Base-by-base conservation (phyloP, 345 rosid species). In the Heritiera littoralis region DNA sequence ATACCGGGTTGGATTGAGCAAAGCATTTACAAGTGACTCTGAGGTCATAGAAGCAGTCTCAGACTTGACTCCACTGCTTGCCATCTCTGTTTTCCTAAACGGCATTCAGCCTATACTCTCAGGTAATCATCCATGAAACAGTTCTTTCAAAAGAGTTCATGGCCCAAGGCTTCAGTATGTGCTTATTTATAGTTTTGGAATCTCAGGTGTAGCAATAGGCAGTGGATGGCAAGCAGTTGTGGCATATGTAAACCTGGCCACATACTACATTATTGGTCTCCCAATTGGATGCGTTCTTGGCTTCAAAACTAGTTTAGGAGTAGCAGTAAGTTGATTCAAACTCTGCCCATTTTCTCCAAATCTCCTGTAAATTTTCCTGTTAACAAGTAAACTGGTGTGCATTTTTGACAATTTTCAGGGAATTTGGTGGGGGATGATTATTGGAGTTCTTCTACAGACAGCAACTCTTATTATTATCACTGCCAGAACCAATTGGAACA, bases 191-290 rank as follows among this genome's bases (percentile, higher is more conserved):
- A 8, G 1, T 8, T 17, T 66, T 51, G 67, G 77, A 28, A 58
- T 41, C 43, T 35, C 83, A 89, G 98, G 98, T 20, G 98, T 95
- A 76, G 98, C 98, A 13, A 92, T 95, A 79, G 98, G 98, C 32
- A 91, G 98, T 73, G 98, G 98, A n/a, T 92, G 98, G 98, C 98
- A 95, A 88, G 91, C 92, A 28, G 83, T 90, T 41, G 98, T 95
- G 80, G 98, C 98, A 17, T 95, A 90, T 77, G 89, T 95, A 40
- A 95, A 93, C 81, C 74, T 94, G 59, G 84, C 92, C 18, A 86
- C 93, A 18, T 94, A 92, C 84, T 94, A 94, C 76, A 63, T 92
- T 11, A 90, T 94, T 74, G 98, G 98, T 78, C 98, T 93, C 65
- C 97, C 98, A 9, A 88, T 93, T 76, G 98, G 97, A 43, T 92